Evolutionary conservation across 108 stramenopile genomes (phyloP).

Genomic region (Aurantiochytrium sp.): DNA sequence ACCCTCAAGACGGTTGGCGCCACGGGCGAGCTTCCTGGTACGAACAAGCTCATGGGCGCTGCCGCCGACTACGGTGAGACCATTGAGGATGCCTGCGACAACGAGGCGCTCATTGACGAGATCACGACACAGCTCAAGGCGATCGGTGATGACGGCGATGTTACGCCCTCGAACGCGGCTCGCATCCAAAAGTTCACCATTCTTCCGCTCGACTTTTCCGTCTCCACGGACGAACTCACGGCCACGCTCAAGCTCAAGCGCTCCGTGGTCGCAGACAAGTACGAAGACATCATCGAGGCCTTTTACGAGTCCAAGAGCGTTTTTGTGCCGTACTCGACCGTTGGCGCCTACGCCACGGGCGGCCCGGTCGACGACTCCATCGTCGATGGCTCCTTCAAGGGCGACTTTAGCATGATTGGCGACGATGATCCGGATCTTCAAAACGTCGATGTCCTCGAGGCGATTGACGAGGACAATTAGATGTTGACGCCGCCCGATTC

Average conservation of each 20-base stretch:
- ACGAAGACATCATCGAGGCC: constrained; percentile 38
- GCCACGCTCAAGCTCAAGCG: constrained; percentile 73
- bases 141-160: neutral
- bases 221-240: constrained; percentile 63
- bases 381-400: neutral
- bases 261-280: constrained; percentile 53
- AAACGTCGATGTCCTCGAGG: no score
- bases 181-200: constrained; percentile 53
- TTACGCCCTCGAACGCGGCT: constrained; percentile 60
- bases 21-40: neutral
- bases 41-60: neutral
- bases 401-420: no score
- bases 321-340: neutral
- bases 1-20: constrained; percentile 35
- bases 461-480: no score
- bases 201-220: constrained; percentile 53
- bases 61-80: neutral
- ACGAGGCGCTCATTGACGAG: constrained; percentile 14
- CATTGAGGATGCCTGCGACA: neutral
- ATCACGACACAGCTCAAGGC: constrained; percentile 22
- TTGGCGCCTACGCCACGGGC: neutral
- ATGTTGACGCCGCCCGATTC: no score
- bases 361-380: neutral
- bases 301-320: constrained; percentile 29
- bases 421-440: no score